Conservation (phyloP, 495 filamentous ascomycete genomes). For the Penicillium egyptiacum region DNA sequence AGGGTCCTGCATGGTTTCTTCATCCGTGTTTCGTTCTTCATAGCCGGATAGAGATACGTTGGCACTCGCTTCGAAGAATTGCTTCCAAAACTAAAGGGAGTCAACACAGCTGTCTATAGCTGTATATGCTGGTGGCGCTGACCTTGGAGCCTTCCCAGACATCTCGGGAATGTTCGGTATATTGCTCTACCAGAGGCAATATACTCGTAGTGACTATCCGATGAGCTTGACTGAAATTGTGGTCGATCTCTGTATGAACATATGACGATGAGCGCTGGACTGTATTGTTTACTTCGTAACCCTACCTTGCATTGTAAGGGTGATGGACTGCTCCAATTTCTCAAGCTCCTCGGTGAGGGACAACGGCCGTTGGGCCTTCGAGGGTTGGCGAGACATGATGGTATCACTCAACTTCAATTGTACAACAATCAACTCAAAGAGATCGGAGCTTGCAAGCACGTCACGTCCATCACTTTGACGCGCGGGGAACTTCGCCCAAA, state of each 20-base stretch:
- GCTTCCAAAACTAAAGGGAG: slow-evolving; percentile 84
- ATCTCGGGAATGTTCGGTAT: slow-evolving; percentile 86
- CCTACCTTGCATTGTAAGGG: slow-evolving; percentile 87
- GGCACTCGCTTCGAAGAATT: slow-evolving; percentile 97
- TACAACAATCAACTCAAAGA: background rate
- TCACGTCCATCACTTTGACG: slow-evolving; percentile 12
- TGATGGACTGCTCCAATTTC: slow-evolving; percentile 95
- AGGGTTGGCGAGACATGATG: slow-evolving; percentile 52
- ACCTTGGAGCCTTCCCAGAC: slow-evolving; percentile 97
- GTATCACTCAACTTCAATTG: background rate
- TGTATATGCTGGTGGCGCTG: slow-evolving; percentile 2
- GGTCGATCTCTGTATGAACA: slow-evolving; percentile 78
- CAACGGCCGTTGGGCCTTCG: slow-evolving; percentile 61
- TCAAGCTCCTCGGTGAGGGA: slow-evolving; percentile 93
- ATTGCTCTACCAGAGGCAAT: slow-evolving; percentile 91
- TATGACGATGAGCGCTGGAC: slow-evolving; percentile 12
- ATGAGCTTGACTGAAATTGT: slow-evolving; percentile 96
- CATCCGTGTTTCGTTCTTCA: slow-evolving; percentile 68
- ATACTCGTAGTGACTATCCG: slow-evolving; percentile 94
- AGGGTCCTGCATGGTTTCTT: slow-evolving; percentile 48
- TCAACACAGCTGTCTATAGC: slow-evolving; percentile 7
- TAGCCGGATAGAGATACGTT: slow-evolving; percentile 97
- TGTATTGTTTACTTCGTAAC: slow-evolving; percentile 19
- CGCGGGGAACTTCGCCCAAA: slow-evolving; percentile 35
- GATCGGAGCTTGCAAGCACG: slow-evolving; percentile 1